Conservation (phyloP, 805 yeast genomes). For the Metschnikowia aberdeeniae region DNA sequence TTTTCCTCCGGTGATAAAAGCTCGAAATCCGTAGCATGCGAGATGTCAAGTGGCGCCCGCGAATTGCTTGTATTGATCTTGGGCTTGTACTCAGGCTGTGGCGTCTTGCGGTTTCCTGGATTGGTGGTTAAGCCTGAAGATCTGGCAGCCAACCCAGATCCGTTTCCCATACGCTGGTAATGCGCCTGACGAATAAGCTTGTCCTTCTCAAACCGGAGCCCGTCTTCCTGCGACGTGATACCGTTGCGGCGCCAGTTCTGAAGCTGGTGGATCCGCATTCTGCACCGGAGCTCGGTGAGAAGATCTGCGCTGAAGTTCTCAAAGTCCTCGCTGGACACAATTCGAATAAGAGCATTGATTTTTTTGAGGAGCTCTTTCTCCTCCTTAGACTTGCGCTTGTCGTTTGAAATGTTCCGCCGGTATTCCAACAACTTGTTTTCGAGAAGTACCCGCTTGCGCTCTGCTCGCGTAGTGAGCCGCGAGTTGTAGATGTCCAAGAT, state of each 20-base stretch:
- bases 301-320: conserved; percentile 69
- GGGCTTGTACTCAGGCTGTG: conserved; percentile 40
- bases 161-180: conserved; percentile 51
- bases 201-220: conserved; percentile 84
- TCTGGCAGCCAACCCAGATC: conserved; percentile 22
- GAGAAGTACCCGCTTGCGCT: conserved; percentile 78
- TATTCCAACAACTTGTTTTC: conserved; percentile 80
- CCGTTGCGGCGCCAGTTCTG: conserved; percentile 95
- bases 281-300: conserved; percentile 69
- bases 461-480: conserved; percentile 86
- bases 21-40: conserved; percentile 77
- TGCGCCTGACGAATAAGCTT: conserved; percentile 64
- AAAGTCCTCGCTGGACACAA: conserved; percentile 80
- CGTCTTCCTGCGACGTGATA: conserved; percentile 76
- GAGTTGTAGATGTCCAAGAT: conserved; percentile 87
- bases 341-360: conserved; percentile 74
- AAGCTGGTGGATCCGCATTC: conserved; percentile 79
- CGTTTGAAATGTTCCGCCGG: conserved; percentile 72
- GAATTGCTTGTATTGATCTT: conserved; percentile 39
- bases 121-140: conserved; percentile 13
- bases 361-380: conserved; percentile 77
- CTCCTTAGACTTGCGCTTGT: conserved; percentile 83
- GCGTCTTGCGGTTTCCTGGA: conserved; percentile 16
- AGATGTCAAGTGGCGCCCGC: conserved; percentile 58
- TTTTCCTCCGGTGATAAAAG: conserved; percentile 85